phyloP scores from a whole-genome alignment of 306 rosid genomes.

The Dryas alaskensis region DNA sequence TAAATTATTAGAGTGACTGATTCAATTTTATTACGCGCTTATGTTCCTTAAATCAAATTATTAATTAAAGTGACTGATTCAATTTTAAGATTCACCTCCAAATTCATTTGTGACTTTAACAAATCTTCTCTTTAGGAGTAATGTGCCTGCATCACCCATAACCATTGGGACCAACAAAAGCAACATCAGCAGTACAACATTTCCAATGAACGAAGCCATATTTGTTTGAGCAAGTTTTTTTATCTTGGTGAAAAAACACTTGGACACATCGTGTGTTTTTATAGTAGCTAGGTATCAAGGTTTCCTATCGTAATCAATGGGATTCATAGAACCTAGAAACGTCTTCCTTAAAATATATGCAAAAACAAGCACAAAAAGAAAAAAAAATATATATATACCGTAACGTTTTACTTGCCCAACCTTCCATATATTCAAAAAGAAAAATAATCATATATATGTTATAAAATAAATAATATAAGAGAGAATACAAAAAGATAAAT shows the following conservation, averaged over 20 bases:
- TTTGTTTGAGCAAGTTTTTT: background rate
- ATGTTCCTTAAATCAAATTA: too few relatives aligned
- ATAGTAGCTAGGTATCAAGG: background rate
- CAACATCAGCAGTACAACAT: background rate
- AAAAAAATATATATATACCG: background rate
- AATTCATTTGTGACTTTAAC: background rate
- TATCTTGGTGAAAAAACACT: background rate
- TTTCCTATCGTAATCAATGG: background rate
- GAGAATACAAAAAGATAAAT: too few relatives aligned
- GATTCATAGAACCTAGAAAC: background rate
- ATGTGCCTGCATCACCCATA: background rate
- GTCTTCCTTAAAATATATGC: background rate
- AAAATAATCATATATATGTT: too few relatives aligned
- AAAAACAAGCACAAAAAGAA: background rate
- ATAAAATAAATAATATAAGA: too few relatives aligned
- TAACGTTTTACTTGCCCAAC: background rate
- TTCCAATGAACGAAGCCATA: background rate
- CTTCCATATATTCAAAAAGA: background rate
- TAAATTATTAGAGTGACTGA: too few relatives aligned
- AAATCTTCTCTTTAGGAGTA: background rate
- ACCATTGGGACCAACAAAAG: background rate
- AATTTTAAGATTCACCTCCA: background rate
- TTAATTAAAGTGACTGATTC: too few relatives aligned
- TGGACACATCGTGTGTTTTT: background rate
- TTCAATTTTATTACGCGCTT: too few relatives aligned